Evolutionary conservation across 345 rosid genomes (phyloP).

Genomic region (Xanthoceras sorbifolium): DNA sequence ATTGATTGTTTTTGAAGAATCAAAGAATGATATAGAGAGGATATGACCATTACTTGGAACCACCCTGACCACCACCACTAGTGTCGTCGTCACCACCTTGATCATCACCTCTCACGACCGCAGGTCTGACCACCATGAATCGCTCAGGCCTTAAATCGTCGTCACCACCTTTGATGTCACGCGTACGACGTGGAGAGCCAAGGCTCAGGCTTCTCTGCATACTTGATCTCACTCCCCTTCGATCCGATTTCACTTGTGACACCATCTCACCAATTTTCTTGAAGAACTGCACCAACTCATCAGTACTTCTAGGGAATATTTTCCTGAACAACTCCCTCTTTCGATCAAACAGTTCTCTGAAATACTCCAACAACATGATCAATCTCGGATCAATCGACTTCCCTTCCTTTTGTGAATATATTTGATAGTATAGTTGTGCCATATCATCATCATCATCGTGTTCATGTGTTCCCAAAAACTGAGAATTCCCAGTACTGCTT

Average conservation of each 20-base stretch:
- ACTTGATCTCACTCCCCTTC: neutral
- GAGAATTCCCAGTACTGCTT: neutral
- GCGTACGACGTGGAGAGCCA: conserved; percentile 29
- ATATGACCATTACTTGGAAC: neutral
- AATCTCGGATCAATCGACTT: conserved; percentile 34
- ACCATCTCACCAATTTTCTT: conserved; percentile 18
- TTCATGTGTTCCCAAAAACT: neutral
- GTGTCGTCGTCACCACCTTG: conserved; percentile 13
- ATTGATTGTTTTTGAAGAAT: neutral
- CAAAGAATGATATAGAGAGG: neutral
- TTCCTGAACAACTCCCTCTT: conserved; percentile 39
- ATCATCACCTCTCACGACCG: conserved; percentile 18
- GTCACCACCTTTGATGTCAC: conserved; percentile 18
- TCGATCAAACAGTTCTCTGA: conserved; percentile 35
- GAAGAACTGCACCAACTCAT: conserved; percentile 26
- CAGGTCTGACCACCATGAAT: conserved; percentile 47
- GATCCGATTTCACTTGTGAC: neutral
- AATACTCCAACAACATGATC: conserved; percentile 30
- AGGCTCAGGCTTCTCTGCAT: conserved; percentile 46
- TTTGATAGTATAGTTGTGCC: neutral
- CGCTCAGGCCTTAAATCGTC: conserved; percentile 31
- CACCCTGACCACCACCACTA: conserved; percentile 22
- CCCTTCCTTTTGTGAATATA: neutral
- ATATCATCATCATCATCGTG: neutral
- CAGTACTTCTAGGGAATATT: conserved; percentile 32